Base-by-base conservation (phyloP, 768 basidiomycete genomes). In the Lactifluus pinguis region DNA sequence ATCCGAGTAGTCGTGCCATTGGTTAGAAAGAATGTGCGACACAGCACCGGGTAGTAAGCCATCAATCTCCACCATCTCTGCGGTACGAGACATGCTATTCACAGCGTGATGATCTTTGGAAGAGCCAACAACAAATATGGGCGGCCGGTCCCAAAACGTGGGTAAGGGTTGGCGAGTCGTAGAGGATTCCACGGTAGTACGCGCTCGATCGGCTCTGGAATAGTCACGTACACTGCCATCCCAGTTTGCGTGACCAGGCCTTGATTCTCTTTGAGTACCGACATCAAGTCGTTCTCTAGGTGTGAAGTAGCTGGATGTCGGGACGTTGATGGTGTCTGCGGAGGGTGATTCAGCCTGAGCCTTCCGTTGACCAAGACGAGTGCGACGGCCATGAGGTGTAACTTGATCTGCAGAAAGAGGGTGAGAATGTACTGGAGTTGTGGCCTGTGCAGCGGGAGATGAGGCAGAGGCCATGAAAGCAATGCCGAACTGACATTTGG, bases 1-100 rank as follows among this genome's bases (percentile, higher is more conserved):
- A 70, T 92, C 88, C 2, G 87, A 83, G 66, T 83, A 84, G 25
- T 83, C 80, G 68, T 92, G 89, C 89, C 90, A 93, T 68, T 76
- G 80, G 9, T 83, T 86, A 2, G 78, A 74, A 17, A 92, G 77
- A 11, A 91, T 77, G 60, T 82, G 78, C 1, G 76, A 69, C 1
- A 76, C 72, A 13, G 76, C 63, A 2, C 53, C 57, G 7, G 59
- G 44, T 4, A 32, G 34, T 19, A 58, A 36, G 13, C 64, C 62
- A 8, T 61, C 58, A 39, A 53, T 53, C 14, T 60, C 51, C 2
- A 55, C 38, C 47, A 62, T 55, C 38, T 57, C 61, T 13, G 51
- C 60, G 6, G 34, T 42, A 10, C 57, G 34, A 14, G 54, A 29
- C n/a, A 54, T 19, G 32, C 58, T 50, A 2, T 34, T 47, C 57